Evolutionary conservation across 1,139 yeast species (phyloP).

Genomic region (Taphrina flavorubra): DNA sequence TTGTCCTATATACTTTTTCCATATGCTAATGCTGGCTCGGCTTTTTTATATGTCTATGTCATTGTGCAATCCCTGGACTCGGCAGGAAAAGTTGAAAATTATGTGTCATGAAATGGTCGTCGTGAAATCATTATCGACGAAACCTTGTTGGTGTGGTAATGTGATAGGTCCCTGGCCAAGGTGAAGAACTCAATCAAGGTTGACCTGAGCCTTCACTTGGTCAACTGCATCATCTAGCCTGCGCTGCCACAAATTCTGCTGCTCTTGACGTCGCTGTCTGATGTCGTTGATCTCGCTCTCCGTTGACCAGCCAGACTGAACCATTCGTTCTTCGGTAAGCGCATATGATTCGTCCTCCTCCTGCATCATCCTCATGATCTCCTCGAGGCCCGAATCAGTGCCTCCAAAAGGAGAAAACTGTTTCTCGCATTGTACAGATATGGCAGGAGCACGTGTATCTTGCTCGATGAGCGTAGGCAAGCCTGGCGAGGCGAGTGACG

Average conservation of each 20-base stretch:
- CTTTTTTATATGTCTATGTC: constrained; percentile 1
- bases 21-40: background rate
- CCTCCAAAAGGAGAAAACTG: background rate
- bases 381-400: constrained; percentile 33
- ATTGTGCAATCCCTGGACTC: background rate
- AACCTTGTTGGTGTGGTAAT: background rate
- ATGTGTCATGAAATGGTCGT: constrained; percentile 3
- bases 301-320: constrained; percentile 41
- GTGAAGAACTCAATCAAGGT: background rate
- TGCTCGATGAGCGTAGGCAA: constrained; percentile 11
- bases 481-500: constrained; percentile 2
- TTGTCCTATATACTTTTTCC: background rate
- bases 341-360: constrained; percentile 41
- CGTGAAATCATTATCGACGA: constrained; percentile 1
- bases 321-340: constrained; percentile 39
- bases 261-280: constrained; percentile 32
- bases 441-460: constrained; percentile 8
- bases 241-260: constrained; percentile 48
- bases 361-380: constrained; percentile 38
- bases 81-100: background rate
- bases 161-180: background rate
- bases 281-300: constrained; percentile 39
- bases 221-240: constrained; percentile 57
- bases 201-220: constrained; percentile 44
- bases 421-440: constrained; percentile 14